Conservation (phyloP, 371 early-diverging fungal species). For the Mucor sp. region DNA sequence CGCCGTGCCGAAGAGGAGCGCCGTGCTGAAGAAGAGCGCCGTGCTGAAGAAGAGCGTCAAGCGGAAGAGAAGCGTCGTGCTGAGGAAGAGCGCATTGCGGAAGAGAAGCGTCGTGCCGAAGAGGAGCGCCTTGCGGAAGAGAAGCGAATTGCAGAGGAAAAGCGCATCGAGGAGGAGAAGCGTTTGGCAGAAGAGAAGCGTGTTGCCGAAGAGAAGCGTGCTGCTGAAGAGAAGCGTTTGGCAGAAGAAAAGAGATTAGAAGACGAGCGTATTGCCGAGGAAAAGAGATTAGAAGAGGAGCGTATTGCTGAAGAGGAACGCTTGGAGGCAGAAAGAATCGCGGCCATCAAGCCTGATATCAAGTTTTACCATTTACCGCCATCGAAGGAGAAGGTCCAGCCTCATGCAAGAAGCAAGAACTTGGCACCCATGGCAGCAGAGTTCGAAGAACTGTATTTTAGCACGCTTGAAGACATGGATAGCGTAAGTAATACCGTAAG, state of each 20-base stretch:
- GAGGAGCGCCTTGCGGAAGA: constrained; percentile 1
- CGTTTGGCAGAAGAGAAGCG: neutral
- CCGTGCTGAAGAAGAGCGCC: neutral
- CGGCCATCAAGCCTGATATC: constrained; percentile 3
- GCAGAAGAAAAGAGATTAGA: constrained; percentile 7
- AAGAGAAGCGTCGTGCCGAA: constrained; percentile 5
- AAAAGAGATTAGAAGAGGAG: neutral
- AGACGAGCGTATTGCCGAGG: constrained; percentile 5
- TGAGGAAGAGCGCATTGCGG: neutral
- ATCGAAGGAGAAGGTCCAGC: neutral
- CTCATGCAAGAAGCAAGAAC: neutral
- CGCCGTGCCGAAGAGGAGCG: neutral
- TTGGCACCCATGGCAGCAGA: constrained; percentile 4
- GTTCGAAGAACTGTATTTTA: constrained; percentile 20
- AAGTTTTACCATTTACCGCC: neutral
- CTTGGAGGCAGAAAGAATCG: constrained; percentile 2
- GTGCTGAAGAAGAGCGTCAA: neutral
- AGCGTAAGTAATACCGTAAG: neutral
- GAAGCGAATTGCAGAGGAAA: neutral
- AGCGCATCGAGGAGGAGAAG: neutral
- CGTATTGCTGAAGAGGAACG: too few relatives aligned
- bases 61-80: neutral
- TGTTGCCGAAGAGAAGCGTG: neutral
- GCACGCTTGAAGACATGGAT: constrained; percentile 12
- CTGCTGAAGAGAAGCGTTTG: neutral